Base-by-base conservation (phyloP, 2,329 filamentous ascomycete genomes). In the Cercospora canescens region DNA sequence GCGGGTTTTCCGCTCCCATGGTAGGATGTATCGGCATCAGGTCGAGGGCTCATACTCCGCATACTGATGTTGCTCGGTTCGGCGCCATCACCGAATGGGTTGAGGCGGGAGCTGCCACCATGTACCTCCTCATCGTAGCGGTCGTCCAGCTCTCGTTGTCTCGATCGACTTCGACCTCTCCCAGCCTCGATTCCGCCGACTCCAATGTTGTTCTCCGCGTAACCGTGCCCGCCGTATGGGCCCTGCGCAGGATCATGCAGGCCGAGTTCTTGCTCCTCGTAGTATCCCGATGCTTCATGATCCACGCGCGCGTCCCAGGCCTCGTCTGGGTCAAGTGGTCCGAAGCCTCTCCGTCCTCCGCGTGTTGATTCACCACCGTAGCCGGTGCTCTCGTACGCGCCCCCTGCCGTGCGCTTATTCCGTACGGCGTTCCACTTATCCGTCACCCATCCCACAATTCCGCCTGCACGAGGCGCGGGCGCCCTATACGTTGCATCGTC, bases 231-330 rank as follows among this genome's bases (percentile, higher is more conserved):
- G 50, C 79, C 78, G 58, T 79, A 80, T 8, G 77, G 78, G 26
- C 77, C 79, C 8, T 76, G 77, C 60, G 74, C 75, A 48, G 80
- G 79, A 69, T 81, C 79, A 59, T 80, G 83, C 37, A 86, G 75
- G 0, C 89, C 89, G 5, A 93, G 81, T 78, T 93, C 91, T 75
- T 91, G 88, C 76, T 94, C 92, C 75, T 94, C 92, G 75, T 92
- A 90, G 78, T 92, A 92, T 1, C 85, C 85, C 24, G 82, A 82
- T 18, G 89, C 87, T 77, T 94, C 91, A 72, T 88, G 84, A 65
- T 91, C 91, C 4, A 96, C 91, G 66, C 91, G 84, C 69, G 91
- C 81, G 80, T 95, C 92, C 93, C 93, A 96, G 1, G 92, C 91
- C 75, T 94, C 91, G 76, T 96, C 92, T 1, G 91, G 91, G 74